Evolutionary conservation across 1,284 basidiomycete genomes (phyloP).

Genomic region (Pseudomicrostroma phylloplanum): DNA sequence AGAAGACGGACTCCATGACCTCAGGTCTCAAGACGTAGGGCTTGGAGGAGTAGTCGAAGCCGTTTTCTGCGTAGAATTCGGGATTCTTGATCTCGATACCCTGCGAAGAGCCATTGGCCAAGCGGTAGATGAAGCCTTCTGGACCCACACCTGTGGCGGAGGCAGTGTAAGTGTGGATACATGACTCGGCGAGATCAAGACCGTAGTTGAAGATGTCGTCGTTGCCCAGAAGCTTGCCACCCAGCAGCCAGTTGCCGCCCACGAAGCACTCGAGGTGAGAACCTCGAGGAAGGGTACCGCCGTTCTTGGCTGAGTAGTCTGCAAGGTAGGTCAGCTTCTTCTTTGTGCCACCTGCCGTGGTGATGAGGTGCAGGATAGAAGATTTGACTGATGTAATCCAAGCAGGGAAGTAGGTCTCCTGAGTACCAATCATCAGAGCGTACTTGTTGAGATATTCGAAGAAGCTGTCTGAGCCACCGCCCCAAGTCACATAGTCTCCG

Average conservation of each 20-base stretch:
- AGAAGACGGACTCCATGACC: conserved; percentile 39
- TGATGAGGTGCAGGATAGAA: conserved; percentile 28
- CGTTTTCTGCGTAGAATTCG: conserved; percentile 25
- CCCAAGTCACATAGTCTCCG: conserved; percentile 33
- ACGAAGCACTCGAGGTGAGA: conserved; percentile 41
- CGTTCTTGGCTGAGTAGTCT: conserved; percentile 26
- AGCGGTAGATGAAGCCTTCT: conserved; percentile 32
- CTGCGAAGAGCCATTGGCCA: conserved; percentile 20
- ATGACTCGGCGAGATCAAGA: conserved; percentile 24
- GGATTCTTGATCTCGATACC: conserved; percentile 23
- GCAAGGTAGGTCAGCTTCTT: conserved; percentile 24
- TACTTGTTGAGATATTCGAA: conserved; percentile 45
- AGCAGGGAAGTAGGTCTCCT: conserved; percentile 26
- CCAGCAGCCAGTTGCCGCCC: conserved; percentile 40
- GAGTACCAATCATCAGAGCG: conserved; percentile 25
- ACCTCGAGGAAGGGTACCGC: conserved; percentile 26
- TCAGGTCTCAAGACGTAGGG: conserved; percentile 39
- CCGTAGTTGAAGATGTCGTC: conserved; percentile 28
- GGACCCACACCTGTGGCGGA: conserved; percentile 37
- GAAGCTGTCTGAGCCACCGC: conserved; percentile 40
- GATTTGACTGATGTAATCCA: conserved; percentile 32
- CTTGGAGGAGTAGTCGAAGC: conserved; percentile 31
- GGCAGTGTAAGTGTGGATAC: conserved; percentile 30
- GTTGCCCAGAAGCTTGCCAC: conserved; percentile 28
- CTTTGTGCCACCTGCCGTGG: conserved; percentile 19